Base-by-base conservation (phyloP, 768 basidiomycete species). In the Gautieria morchelliformis region DNA sequence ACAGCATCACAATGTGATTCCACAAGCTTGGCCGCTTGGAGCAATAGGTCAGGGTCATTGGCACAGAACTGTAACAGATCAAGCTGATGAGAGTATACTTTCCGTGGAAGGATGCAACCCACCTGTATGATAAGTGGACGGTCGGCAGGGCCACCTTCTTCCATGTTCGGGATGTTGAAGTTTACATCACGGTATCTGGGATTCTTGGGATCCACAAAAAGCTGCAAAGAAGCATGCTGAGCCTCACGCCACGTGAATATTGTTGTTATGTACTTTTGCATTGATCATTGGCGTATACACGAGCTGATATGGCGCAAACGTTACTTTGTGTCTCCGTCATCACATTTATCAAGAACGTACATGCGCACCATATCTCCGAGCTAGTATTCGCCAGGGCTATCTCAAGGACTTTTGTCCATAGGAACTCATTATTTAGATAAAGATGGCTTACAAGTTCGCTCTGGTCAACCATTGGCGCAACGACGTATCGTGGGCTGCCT, bases 261-360 rank as follows among this genome's bases (percentile, higher is more conserved):
- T 17, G 4, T 11, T 46, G 17, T 9, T 45, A 58, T 64, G 27
- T 49, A 87, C 86, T 73, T 89, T 93, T 59, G 93, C 91, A 61
- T 95, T 91, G 64, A 99, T 96, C 96, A 99, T 99, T 17, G 96
- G 96, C 0, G 94, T 93, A 67, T 96, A 98, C n/a, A 82, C 79
- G 20, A 97, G 78, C 82, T 93, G 65, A 37, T 9, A 37, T 37
- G 35, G 35, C 4, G 35, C 54, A 49, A 46, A 17, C 62, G 66
- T 35, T 59, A 51, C 59, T 60, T 37, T 8, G 53, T 53, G 56
- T 42, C 54, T 49, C 27, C 35, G 12, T 40, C 20, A 56, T 39
- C 37, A 55, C 35, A 27, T 19, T 11, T 42, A 59, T 48, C 20
- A 62, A 52, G 42, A 12, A 66, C 75, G 63, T 56, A 88, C 89